Evolutionary conservation across 2,329 filamentous ascomycete genomes (phyloP).

Genomic region (Colletotrichum higginsianum): DNA sequence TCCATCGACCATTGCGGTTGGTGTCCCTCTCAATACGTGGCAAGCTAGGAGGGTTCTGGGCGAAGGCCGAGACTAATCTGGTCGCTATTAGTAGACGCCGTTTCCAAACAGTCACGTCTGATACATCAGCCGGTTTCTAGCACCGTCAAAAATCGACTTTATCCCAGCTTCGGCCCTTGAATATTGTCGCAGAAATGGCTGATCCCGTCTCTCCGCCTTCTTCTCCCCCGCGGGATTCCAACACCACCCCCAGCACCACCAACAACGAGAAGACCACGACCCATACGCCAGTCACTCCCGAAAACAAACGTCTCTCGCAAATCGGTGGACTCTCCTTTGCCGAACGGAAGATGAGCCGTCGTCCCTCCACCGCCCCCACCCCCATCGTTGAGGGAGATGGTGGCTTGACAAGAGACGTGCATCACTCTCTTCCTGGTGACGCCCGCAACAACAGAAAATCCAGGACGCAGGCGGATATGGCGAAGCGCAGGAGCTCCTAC

Average conservation of each 20-base stretch:
- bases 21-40: constrained; percentile 21
- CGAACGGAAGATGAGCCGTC: constrained; percentile 50
- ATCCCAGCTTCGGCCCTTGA: constrained; percentile 31
- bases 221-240: constrained; percentile 27
- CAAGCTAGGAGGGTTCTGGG: constrained; percentile 29
- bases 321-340: constrained; percentile 47
- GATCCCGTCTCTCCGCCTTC: constrained; percentile 37
- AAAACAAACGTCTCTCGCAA: constrained; percentile 33
- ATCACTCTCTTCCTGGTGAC: constrained; percentile 58
- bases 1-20: constrained; percentile 10
- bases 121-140: constrained; percentile 23
- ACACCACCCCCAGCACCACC: constrained; percentile 19
- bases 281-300: constrained; percentile 20
- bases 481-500: constrained; percentile 58
- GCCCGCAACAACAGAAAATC: constrained; percentile 49
- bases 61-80: constrained; percentile 33
- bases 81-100: constrained; percentile 36
- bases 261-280: constrained; percentile 15
- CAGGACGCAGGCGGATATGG: constrained; percentile 51
- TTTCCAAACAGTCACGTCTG: constrained; percentile 22
- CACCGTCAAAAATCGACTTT: constrained; percentile 28
- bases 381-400: constrained; percentile 54
- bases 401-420: constrained; percentile 55
- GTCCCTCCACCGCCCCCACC: constrained; percentile 45
- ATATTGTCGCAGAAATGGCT: constrained; percentile 28